Percentiles rank a stretch among this genome's conserved stretches.
phyloP scores from a whole-genome alignment of 2,329 filamentous ascomycete species.

The Arthrocladium fulminans region DNA sequence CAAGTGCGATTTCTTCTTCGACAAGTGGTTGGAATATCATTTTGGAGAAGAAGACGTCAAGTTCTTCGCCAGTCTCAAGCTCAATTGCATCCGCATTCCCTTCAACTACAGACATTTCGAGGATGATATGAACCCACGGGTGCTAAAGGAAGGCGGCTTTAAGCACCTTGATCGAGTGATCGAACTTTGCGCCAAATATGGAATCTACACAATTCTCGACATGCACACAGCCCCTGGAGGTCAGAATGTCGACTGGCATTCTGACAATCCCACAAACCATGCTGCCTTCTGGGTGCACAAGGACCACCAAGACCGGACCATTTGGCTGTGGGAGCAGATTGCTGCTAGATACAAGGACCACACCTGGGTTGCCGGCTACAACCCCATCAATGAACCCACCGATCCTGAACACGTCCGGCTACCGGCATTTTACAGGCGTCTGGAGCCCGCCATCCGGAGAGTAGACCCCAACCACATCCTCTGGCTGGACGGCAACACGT shows the following conservation, averaged over 20 bases:
- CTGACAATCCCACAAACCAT: conserved; percentile 38
- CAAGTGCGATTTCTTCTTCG: conserved; percentile 52
- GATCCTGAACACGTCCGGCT: conserved; percentile 41
- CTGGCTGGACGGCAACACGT: conserved; percentile 39
- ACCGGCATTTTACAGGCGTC: conserved; percentile 38
- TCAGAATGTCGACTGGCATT: conserved; percentile 45
- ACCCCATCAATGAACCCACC: conserved; percentile 44
- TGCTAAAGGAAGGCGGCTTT: conserved; percentile 29
- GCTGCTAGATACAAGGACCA: conserved; percentile 40
- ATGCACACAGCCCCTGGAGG: conserved; percentile 43
- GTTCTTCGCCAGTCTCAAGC: conserved; percentile 47
- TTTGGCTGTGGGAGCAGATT: conserved; percentile 31
- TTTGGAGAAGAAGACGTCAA: conserved; percentile 43
- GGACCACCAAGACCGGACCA: conserved; percentile 42
- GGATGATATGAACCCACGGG: conserved; percentile 34
- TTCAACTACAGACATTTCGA: conserved; percentile 52
- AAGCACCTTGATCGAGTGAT: conserved; percentile 40
- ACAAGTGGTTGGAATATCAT: conserved; percentile 44
- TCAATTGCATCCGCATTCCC: conserved; percentile 52
- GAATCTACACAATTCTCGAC: conserved; percentile 45
- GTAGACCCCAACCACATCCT: conserved; percentile 31
- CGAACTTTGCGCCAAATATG: conserved; percentile 36
- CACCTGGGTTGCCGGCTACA: conserved; percentile 44
- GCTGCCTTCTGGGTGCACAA: conserved; percentile 45
- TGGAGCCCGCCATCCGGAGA: conserved; percentile 39